Evolutionary conservation across 2,329 filamentous ascomycete species (phyloP), one percentile per base, ranked within the genome.

Genomic region (Xylariaceae sp.): DNA sequence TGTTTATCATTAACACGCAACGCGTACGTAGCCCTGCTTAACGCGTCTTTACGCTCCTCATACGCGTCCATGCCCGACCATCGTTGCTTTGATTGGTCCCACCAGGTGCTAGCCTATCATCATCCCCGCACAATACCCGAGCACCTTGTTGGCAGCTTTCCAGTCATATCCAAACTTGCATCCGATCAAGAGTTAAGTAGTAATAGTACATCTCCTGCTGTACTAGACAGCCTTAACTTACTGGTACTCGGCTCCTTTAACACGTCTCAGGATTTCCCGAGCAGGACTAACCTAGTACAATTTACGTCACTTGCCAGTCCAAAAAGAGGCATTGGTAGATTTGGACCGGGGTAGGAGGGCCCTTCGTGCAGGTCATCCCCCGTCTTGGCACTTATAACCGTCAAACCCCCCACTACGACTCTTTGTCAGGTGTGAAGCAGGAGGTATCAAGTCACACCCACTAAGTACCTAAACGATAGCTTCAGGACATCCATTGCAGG

Each of bases 11-110:
- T 24, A 11, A 7, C 11, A 11, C 26, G 17, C 34, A 34, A 38
- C 38, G 31, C 23, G 31, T 21, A 19, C 5, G 4, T 16, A 24
- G 12, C 18, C 36, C 41, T 27, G 39, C 38, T 12, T 36, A 34
- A 35, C 54, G 54, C 43, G 36, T n/a, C 24, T 29, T 21, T 31
- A n/a, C 15, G 14, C 34, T 14, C 42, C 38, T 39, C 40, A 35
- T 19, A 50, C 54, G 52, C 53, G 54, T 54, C 44, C 34, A 40
- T 23, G 33, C 34, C 21, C 13, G 6, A 26, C n/a, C 27, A 34
- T 36, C 51, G 11, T 24, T 24, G 4, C 9, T 16, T 34, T 32
- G 41, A 53, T 53, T 56, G 52, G 52, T 32, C 45, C 42, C 41
- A 46, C 41, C 40, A 16, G 19, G 13, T 33, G 41, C 46, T 41